Evolutionary conservation across 768 basidiomycete species (phyloP).

Genomic region (Boletus edulis): DNA sequence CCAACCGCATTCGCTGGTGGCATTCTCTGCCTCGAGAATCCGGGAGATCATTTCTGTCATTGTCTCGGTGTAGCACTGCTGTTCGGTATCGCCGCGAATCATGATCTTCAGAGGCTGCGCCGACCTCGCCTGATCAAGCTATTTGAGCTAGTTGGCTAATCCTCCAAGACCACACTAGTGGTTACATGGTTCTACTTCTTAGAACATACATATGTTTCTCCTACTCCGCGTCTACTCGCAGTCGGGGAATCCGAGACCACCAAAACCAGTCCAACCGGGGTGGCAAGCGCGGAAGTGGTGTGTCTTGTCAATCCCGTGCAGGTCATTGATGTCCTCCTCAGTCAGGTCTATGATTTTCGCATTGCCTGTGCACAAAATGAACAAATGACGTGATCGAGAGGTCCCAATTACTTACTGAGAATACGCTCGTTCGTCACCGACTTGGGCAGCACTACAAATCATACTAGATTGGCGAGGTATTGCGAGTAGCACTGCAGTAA

Average conservation of each 20-base stretch:
- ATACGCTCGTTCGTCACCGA: conserved; percentile 72
- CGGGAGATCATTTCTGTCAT: not conserved
- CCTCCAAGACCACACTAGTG: not conserved
- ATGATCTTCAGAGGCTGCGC: not conserved
- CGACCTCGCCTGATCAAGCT: conserved; percentile 13
- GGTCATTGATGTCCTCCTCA: conserved; percentile 56
- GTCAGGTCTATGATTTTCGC: conserved; percentile 57
- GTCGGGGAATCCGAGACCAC: conserved; percentile 59
- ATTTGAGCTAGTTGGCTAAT: not conserved
- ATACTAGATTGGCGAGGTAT: conserved; percentile 12
- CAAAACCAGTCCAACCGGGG: conserved; percentile 64
- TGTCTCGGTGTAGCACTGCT: not conserved
- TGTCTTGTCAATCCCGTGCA: conserved; percentile 59
- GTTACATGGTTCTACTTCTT: not conserved
- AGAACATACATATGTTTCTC: not conserved
- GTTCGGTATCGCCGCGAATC: not conserved
- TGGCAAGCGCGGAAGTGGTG: conserved; percentile 63
- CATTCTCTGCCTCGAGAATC: not conserved
- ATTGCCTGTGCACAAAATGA: conserved; percentile 43
- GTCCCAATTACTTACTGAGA: conserved; percentile 35
- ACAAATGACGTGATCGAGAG: not conserved
- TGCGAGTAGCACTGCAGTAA: not conserved
- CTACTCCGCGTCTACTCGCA: conserved; percentile 34
- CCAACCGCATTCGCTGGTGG: no score
- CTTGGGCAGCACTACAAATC: conserved; percentile 60